phyloP scores from a whole-genome alignment of 768 basidiomycete genomes.

The Leucogyrophana mollusca region DNA sequence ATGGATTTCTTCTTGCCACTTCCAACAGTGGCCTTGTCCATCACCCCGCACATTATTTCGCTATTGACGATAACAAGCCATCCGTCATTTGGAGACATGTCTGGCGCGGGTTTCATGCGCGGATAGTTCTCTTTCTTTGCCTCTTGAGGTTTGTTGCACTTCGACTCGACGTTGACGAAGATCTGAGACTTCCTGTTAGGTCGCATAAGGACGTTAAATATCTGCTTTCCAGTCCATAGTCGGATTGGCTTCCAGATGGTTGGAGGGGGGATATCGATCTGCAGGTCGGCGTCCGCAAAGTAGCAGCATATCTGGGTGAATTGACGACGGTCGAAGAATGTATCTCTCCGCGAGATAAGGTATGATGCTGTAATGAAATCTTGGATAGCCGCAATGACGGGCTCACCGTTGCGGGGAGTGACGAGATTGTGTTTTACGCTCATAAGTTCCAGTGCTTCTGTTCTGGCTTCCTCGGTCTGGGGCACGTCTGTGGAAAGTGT shows the following conservation, averaged over 20 bases:
- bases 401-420: constrained; percentile 97
- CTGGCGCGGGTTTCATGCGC: constrained; percentile 63
- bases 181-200: constrained; percentile 84
- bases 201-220: constrained; percentile 97
- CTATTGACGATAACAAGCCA: constrained; percentile 97
- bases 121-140: constrained; percentile 60
- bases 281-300: constrained; percentile 84
- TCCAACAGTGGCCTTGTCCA: constrained; percentile 98
- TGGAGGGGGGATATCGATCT: constrained; percentile 95
- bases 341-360: constrained; percentile 89
- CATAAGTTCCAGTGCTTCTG: constrained; percentile 97
- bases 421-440: constrained; percentile 95
- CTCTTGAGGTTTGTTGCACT: constrained; percentile 89
- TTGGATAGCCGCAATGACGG: constrained; percentile 98
- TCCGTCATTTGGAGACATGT: constrained; percentile 95
- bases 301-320: constrained; percentile 98
- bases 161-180: constrained; percentile 92
- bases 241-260: constrained; percentile 90
- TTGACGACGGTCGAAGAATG: constrained; percentile 89
- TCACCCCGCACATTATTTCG: constrained; percentile 98
- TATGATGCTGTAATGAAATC: constrained; percentile 99
- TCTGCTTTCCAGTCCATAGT: constrained; percentile 97
- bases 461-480: constrained; percentile 97
- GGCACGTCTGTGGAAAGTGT: constrained; percentile 72
- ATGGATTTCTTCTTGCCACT: constrained; percentile 99